Conservation (phyloP, 306 rosid species). For the Arachis hypogaea region DNA sequence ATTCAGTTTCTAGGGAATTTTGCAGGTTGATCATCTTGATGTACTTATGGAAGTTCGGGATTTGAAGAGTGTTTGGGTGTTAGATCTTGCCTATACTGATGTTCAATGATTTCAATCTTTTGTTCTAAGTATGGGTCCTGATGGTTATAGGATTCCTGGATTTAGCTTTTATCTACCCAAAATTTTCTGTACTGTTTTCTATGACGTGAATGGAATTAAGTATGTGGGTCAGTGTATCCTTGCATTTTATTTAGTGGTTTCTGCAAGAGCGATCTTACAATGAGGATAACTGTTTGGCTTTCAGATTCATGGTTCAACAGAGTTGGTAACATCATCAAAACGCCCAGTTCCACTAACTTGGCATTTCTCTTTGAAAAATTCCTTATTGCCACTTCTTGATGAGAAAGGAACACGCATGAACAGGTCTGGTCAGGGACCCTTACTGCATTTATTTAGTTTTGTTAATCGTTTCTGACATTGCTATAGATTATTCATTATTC, state of each 20-base stretch:
- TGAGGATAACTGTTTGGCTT: constrained; percentile 29
- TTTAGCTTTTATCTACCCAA: constrained; percentile 13
- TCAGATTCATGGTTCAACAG: constrained; percentile 93
- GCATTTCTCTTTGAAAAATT: constrained; percentile 83
- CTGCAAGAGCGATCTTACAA: constrained; percentile 14
- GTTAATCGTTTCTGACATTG: constrained; percentile 29
- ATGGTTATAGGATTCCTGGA: constrained; percentile 4
- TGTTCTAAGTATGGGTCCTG: constrained; percentile 21
- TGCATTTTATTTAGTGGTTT: constrained; percentile 24
- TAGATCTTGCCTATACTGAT: constrained; percentile 12
- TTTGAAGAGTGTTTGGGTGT: constrained; percentile 27
- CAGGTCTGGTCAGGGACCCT: constrained; percentile 53
- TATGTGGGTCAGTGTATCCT: constrained; percentile 28
- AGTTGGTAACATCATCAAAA: constrained; percentile 85
- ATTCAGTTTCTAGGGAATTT: constrained; percentile 22
- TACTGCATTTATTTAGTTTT: constrained; percentile 28
- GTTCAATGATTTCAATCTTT: background rate
- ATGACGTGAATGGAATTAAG: constrained; percentile 6
- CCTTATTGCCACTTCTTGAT: constrained; percentile 82
- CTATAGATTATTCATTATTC: background rate
- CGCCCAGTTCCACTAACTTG: constrained; percentile 96
- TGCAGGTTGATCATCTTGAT: constrained; percentile 32
- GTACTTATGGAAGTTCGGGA: constrained; percentile 28
- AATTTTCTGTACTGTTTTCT: background rate
- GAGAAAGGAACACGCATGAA: constrained; percentile 82